Evolutionary conservation across 345 rosid genomes (phyloP).

Genomic region (Aquilaria malaccensis): DNA sequence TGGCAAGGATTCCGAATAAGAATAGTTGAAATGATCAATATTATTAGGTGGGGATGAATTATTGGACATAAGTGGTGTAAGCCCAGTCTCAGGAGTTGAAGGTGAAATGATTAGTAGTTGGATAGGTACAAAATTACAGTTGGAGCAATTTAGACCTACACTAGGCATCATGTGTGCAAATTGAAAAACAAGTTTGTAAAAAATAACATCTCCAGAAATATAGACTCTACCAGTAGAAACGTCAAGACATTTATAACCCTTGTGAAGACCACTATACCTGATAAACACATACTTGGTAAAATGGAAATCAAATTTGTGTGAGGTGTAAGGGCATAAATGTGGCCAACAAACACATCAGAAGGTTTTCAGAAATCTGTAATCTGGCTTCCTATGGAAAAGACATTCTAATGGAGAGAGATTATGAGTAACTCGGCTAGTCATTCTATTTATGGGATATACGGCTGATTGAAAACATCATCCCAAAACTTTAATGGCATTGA

Average conservation of each 20-base stretch:
- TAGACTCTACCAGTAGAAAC: rapidly evolving
- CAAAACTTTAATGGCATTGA: background rate
- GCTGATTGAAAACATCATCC: background rate
- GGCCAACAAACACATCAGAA: background rate
- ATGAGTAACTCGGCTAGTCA: background rate
- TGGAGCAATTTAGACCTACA: no score
- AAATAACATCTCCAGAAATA: background rate
- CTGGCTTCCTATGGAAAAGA: rapidly evolving
- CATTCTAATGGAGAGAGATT: background rate
- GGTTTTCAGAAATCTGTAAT: background rate
- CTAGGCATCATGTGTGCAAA: background rate
- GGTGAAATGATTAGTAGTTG: no score
- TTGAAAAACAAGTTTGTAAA: background rate
- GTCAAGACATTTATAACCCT: background rate
- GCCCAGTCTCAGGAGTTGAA: no score
- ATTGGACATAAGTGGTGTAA: no score
- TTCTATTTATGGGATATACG: background rate
- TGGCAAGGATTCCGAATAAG: no score
- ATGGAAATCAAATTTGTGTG: background rate
- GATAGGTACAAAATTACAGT: no score
- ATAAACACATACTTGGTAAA: background rate
- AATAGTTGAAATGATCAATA: no score
- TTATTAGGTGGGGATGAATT: background rate
- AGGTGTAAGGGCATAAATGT: background rate
- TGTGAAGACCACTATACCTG: background rate